phyloP scores from a whole-genome alignment of 2,329 filamentous ascomycete species.

The Xylaria sp. region DNA sequence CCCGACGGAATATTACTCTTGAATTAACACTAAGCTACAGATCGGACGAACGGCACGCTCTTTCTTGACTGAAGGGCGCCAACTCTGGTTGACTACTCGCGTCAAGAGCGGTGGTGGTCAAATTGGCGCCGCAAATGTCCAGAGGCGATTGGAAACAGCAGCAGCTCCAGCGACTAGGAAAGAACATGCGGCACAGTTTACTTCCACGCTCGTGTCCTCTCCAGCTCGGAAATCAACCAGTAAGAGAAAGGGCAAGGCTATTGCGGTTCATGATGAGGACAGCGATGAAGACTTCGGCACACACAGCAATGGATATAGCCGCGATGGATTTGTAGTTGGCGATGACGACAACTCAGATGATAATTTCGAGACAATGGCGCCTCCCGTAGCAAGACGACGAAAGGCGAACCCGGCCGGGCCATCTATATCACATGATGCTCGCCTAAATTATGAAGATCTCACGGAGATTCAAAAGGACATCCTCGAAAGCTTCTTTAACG shows the following conservation, averaged over 20 bases:
- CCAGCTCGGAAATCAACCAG: slow-evolving; percentile 56
- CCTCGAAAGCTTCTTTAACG: slow-evolving; percentile 71
- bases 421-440: slow-evolving; percentile 68
- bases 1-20: neutral
- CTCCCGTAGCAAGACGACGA: slow-evolving; percentile 51
- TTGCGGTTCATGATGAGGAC: slow-evolving; percentile 51
- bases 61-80: slow-evolving; percentile 59
- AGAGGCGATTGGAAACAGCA: slow-evolving; percentile 53
- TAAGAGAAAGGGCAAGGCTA: slow-evolving; percentile 52
- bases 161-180: slow-evolving; percentile 48
- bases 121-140: slow-evolving; percentile 48
- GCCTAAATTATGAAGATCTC: slow-evolving; percentile 61
- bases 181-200: slow-evolving; percentile 44
- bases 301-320: slow-evolving; percentile 58
- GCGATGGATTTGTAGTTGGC: slow-evolving; percentile 54
- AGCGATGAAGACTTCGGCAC: slow-evolving; percentile 52
- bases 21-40: slow-evolving; percentile 48
- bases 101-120: slow-evolving; percentile 52
- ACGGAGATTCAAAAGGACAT: slow-evolving; percentile 70
- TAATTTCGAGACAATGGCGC: slow-evolving; percentile 58
- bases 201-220: slow-evolving; percentile 64
- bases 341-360: slow-evolving; percentile 55
- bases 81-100: slow-evolving; percentile 56
- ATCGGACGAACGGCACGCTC: slow-evolving; percentile 55
- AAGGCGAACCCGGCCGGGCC: slow-evolving; percentile 59